These are phyloP conservation scores for Trypanosoma vivax DNA, from an alignment of 208 protist species.

Conservation along the genomic window DNA sequence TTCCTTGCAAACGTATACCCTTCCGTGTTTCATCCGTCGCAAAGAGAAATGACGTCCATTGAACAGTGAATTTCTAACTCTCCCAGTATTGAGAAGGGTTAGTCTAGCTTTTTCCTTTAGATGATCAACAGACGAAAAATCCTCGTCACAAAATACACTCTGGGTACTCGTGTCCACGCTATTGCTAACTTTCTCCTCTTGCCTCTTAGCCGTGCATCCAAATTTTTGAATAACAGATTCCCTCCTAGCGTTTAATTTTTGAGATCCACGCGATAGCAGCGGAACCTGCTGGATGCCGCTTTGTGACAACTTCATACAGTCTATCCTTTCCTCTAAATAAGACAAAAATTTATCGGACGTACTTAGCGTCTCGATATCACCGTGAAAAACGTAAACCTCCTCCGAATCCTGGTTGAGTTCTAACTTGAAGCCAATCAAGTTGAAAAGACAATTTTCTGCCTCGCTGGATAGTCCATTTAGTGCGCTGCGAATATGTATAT, in stretches of 20 bases:
- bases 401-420: conserved; percentile 10
- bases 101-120: conserved; percentile 33
- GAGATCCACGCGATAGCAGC: neutral
- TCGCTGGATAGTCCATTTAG: conserved; percentile 18
- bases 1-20: conserved; percentile 69
- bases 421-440: conserved; percentile 36
- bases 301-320: conserved; percentile 11
- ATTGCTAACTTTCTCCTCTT: neutral
- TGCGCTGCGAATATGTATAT: conserved; percentile 29
- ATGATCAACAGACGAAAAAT: conserved; percentile 36
- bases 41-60: conserved; percentile 57
- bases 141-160: conserved; percentile 23
- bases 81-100: conserved; percentile 66
- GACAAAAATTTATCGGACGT: conserved; percentile 39
- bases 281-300: neutral
- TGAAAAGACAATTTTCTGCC: conserved; percentile 45
- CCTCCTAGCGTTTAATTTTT: neutral
- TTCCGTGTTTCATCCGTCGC: conserved; percentile 57
- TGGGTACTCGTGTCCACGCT: neutral
- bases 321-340: conserved; percentile 33
- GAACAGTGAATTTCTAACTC: conserved; percentile 75
- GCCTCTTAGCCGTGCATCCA: neutral
- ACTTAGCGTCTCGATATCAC: conserved; percentile 29
- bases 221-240: conserved; percentile 17
- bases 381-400: conserved; percentile 39